Evolutionary conservation across 139 green algal species (phyloP).

Genomic region (Micractinium sp.): DNA sequence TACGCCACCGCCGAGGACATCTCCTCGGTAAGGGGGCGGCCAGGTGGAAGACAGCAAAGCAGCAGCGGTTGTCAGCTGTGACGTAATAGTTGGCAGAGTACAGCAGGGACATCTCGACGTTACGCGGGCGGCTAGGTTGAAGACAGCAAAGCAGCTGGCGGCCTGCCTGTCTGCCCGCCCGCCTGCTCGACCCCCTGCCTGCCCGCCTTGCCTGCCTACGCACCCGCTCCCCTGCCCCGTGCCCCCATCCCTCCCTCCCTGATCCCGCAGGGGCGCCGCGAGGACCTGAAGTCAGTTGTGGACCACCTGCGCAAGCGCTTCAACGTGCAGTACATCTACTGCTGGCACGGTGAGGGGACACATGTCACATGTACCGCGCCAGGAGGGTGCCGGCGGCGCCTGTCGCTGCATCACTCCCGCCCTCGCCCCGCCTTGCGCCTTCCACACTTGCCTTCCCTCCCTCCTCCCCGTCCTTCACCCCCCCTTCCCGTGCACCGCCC

Average conservation of each 20-base stretch:
- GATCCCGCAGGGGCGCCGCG: slow-evolving; percentile 41
- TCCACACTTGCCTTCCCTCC: no score
- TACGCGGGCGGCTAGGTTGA: slow-evolving; percentile 6
- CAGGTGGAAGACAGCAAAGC: neutral
- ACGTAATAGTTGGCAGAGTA: no score
- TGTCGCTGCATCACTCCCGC: no score
- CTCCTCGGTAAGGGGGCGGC: slow-evolving; percentile 33
- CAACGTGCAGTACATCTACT: slow-evolving; percentile 86
- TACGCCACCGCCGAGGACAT: slow-evolving; percentile 54
- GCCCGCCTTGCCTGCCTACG: neutral
- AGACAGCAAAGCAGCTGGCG: neutral
- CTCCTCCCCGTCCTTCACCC: no score
- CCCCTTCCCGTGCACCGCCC: no score
- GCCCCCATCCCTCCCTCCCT: neutral
- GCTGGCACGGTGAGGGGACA: slow-evolving; percentile 86
- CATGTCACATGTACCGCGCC: neutral
- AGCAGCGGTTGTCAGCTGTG: no score
- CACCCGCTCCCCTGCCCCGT: neutral
- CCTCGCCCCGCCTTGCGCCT: no score
- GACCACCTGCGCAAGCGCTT: slow-evolving; percentile 59
- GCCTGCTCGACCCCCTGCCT: neutral
- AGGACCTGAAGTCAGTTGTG: slow-evolving; percentile 75
- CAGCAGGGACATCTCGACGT: slow-evolving; percentile 37
- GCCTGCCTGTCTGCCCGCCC: neutral
- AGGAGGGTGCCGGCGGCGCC: no score